Percentiles rank a stretch among this genome's conserved stretches.
Conservation (phyloP, 352 stramenopile genomes). For the Halophytophthora batemanensis region DNA sequence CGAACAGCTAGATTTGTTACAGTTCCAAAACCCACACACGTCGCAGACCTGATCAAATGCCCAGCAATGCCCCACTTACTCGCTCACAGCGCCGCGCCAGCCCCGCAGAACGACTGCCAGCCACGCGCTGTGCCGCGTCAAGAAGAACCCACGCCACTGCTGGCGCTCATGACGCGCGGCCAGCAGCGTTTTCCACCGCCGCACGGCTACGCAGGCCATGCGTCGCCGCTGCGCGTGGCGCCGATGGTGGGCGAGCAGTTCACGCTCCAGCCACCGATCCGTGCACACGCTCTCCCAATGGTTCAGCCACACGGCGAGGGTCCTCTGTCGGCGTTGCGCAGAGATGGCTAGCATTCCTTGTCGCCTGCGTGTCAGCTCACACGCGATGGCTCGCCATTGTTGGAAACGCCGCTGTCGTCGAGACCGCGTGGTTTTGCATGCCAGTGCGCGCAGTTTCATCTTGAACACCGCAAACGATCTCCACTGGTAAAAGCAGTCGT, state of each 20-base stretch:
- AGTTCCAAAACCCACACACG: background rate
- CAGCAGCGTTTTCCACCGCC: constrained; percentile 17
- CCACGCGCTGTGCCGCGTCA: constrained; percentile 7
- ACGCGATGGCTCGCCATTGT: constrained; percentile 15
- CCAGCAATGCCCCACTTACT: background rate
- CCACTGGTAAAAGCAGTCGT: constrained; percentile 29
- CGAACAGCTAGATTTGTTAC: no score
- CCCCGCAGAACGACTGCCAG: background rate
- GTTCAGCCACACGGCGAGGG: constrained; percentile 19
- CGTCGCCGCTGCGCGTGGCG: constrained; percentile 13
- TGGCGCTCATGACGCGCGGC: constrained; percentile 12
- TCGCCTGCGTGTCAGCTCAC: constrained; percentile 1
- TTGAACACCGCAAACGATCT: constrained; percentile 18
- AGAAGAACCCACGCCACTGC: constrained; percentile 13
- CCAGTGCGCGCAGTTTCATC: constrained; percentile 16
- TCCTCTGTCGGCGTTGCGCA: constrained; percentile 2
- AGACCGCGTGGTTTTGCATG: constrained; percentile 2
- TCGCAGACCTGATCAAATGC: background rate
- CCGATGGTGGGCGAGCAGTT: constrained; percentile 30
- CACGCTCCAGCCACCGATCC: constrained; percentile 32
- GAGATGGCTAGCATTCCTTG: constrained; percentile 9
- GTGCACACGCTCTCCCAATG: constrained; percentile 59
- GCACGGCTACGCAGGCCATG: constrained; percentile 5
- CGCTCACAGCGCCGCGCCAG: background rate
- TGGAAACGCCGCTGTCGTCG: constrained; percentile 15